phyloP scores from a whole-genome alignment of 2,329 filamentous ascomycete species.

The Torrubiellomyces zombiae region DNA sequence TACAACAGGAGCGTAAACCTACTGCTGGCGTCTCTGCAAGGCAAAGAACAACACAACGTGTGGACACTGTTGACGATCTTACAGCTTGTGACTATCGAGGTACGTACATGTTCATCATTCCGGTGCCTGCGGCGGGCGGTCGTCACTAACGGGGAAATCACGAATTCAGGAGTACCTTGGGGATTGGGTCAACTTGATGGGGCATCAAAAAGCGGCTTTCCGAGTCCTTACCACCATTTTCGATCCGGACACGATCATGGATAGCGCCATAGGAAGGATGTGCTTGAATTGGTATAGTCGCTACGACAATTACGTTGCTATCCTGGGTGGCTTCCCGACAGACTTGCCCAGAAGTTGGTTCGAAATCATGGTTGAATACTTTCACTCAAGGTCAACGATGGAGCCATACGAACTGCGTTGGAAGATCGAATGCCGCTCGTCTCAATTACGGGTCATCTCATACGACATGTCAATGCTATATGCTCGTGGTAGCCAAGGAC shows the following conservation, averaged over 20 bases:
- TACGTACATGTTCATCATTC: constrained; percentile 32
- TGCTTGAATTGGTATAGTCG: constrained; percentile 80
- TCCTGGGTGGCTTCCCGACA: constrained; percentile 66
- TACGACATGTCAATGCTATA: constrained; percentile 70
- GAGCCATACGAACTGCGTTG: constrained; percentile 47
- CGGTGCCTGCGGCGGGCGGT: constrained; percentile 1
- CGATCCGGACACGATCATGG: constrained; percentile 56
- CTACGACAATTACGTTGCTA: constrained; percentile 70
- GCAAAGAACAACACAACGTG: constrained; percentile 52
- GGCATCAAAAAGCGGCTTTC: constrained; percentile 80
- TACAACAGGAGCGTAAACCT: constrained; percentile 78
- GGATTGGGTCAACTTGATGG: constrained; percentile 86
- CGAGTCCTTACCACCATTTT: constrained; percentile 66
- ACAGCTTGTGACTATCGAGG: constrained; percentile 86
- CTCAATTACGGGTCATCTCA: constrained; percentile 53
- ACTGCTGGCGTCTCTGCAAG: constrained; percentile 54
- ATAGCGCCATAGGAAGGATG: constrained; percentile 53
- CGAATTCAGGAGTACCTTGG: constrained; percentile 77
- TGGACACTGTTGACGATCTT: constrained; percentile 74
- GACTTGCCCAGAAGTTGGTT: constrained; percentile 70
- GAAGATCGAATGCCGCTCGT: constrained; percentile 50
- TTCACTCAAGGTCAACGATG: constrained; percentile 36
- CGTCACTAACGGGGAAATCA: constrained; percentile 18
- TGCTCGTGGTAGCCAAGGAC: constrained; percentile 45
- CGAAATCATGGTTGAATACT: constrained; percentile 43